Evolutionary conservation across 2,329 filamentous ascomycete genomes (phyloP), one percentile per base, ranked within the genome.

Genomic region (Zymoseptoria pseudotritici): DNA sequence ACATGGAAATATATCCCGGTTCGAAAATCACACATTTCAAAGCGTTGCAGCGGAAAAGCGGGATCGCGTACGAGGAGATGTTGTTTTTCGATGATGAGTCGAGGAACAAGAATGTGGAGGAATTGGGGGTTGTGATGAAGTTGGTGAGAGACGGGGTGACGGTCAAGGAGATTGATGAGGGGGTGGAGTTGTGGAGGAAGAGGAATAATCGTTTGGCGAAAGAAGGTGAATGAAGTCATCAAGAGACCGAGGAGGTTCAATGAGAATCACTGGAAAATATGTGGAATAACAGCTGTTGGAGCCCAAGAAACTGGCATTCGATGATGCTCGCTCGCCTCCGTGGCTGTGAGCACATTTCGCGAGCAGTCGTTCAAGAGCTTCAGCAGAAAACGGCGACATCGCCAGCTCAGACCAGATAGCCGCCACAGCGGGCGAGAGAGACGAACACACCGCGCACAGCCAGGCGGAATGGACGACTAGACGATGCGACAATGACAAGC

Each of bases 81-180:
- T 73, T 97, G 36, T 97, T 97, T 74, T 97, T 97, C 66, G 93
- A 97, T 68, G 93, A 97, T 68, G 93, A 97, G 82, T 80, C 82
- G 56, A 78, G 93, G 62, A 97, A 97, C 71, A 80, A 84, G 60
- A 91, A 97, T 71, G 93, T 96, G 0, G 84, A 88, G 75, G 78
- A 82, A 53, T 70, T 97, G 55, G 92, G 92, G 0, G 88, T 96
- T 2, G 89, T 88, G 0, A 96, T 97, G 84, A 86, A 85, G 71
- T 76, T 97, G 55, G 87, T 97, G 0, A 78, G 83, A 58, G 87
- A 96, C 72, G 92, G 92, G 0, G 85, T 96, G 57, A 86, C 83
- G 2, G 87, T 85, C 76, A 80, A 79, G 0, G 91, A 94, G 77
- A 77, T 97, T 20, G 91, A 95, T 75, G 82, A 80, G 60, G 93